Base-by-base conservation (phyloP, 306 rosid species). In the Pueraria montana region DNA sequence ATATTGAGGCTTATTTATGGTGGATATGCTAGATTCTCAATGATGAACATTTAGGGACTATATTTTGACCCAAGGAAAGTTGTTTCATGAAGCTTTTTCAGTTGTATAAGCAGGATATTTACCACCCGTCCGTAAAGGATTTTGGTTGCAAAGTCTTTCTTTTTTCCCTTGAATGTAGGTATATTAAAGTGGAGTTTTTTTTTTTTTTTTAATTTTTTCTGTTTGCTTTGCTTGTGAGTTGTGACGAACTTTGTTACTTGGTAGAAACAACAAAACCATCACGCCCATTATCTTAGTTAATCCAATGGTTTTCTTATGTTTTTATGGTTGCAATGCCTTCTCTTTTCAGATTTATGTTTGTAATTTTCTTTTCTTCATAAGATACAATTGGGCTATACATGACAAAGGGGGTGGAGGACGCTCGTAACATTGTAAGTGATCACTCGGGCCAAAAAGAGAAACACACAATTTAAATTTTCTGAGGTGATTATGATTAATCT, bases 11-110 rank as follows among this genome's bases (percentile, higher is more conserved):
- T 66, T 82, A 10, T 62, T 62, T 48, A 66, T 65, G 82, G 64
- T 68, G 71, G 77, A 55, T 64, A 20, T 30, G 74, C 65, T 72
- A 80, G 87, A 84, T 67, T 71, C 68, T 71, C 80, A 82, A 76
- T 9, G 76, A 76, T 52, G 65, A 76, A 80, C 77, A 55, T 52
- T 40, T 36, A 64, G 56, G 53, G 73, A 65, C 56, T 61, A 78
- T 79, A 80, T 61, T 81, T 77, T 76, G 83, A 83, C 81, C 48
- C 23, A 24, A 52, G 82, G 69, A 50, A 61, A 12, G 34, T 6
- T 58, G 43, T 43, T 68, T 73, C 59, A 14, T 2, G 43, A 52
- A 80, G 43, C 59, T 24, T 84, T 59, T 61, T 34, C 80, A 58
- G 59, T 52, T 68, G 62, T 74, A 61, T 73, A 50, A 82, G 74